Evolutionary conservation across 2,329 filamentous ascomycete species (phyloP).

Genomic region (Diatrype stigma): DNA sequence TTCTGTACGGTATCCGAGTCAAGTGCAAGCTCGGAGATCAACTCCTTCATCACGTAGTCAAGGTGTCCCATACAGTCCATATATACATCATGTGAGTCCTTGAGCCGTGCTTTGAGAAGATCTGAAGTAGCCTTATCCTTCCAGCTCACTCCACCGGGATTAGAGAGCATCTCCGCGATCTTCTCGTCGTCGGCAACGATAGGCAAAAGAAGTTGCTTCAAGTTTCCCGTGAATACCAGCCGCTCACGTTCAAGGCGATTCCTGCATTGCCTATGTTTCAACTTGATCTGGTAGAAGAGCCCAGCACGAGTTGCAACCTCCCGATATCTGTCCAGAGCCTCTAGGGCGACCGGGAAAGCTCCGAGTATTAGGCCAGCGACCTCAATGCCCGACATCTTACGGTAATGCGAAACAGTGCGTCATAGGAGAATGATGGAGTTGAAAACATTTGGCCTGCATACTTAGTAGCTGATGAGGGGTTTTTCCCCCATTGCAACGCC

Average conservation of each 20-base stretch:
- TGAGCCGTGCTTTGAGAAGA: conserved; percentile 10
- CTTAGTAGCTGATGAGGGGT: too few relatives aligned
- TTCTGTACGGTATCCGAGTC: conserved; percentile 9
- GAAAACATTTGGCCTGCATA: too few relatives aligned
- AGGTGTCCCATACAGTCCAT: conserved; percentile 11
- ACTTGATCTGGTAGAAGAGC: conserved; percentile 14
- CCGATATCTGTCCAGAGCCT: conserved; percentile 14
- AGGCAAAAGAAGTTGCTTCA: too few relatives aligned
- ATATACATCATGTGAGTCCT: conserved; percentile 14
- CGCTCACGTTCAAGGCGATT: conserved; percentile 12
- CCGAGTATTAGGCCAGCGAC: conserved; percentile 17
- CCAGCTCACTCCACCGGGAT: conserved; percentile 16
- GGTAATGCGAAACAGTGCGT: too few relatives aligned
- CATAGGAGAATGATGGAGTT: too few relatives aligned
- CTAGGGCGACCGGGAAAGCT: conserved; percentile 17
- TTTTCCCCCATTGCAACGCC: too few relatives aligned
- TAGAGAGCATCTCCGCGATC: conserved; percentile 11
- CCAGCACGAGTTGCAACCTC: conserved; percentile 10
- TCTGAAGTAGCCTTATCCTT: conserved; percentile 8
- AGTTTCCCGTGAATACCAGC: conserved; percentile 5
- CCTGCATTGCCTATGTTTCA: conserved; percentile 9
- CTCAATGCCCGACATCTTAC: conserved; percentile 18
- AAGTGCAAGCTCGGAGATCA: conserved; percentile 17
- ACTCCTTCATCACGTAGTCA: conserved; percentile 5
- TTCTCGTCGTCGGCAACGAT: conserved; percentile 10